Evolutionary conservation across 352 stramenopile species (phyloP), one percentile per base, ranked within the genome.

Genomic region (Pythium phragmitis): DNA sequence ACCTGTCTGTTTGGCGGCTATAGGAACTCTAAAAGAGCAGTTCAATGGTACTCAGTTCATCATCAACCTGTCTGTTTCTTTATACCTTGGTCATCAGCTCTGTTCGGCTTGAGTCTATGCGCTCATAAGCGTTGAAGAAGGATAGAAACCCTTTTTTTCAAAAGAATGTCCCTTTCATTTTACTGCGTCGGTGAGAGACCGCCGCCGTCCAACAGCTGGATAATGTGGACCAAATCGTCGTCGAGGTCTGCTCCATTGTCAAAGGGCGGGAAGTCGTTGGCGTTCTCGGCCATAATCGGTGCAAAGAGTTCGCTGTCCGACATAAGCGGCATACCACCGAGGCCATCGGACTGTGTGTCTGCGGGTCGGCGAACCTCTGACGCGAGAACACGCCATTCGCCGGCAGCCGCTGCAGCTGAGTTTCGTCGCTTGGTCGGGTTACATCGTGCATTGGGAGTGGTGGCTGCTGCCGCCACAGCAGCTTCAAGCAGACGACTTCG

Each of bases 301-400:
- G 50, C 50, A 57, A 57, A 57, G 9, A 57, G 50, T 30, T 57
- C 50, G 11, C 33, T 57, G 50, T 57, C 50, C 6, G 30, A 46
- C 50, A 57, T 57, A 3, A 57, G 30, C 34, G 33, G 12, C 34
- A 57, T 46, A 11, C 50, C 50, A 19, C 50, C 12, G 30, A 46
- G n/a, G 1, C 30, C 50, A 16, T 12, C 43, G 4, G 26, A 30
- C 26, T 30, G 26, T 6, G 33, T 16, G 50, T 45, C 50, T 13
- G 3, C 34, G 23, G 45, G 45, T 23, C 11, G 45, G 17, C 28
- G 11, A 28, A 51, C 42, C 3, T 50, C 21, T 49, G 17, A 14
- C 8, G 21, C 45, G 21, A 50, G 9, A 21, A 28, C 45, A 50
- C 21, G 45, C 17, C 21, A 50, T 30, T 23, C 17, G 11, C 8